Evolutionary conservation across 2,329 filamentous ascomycete species (phyloP), one percentile per base, ranked within the genome.

Genomic region (Aspergillus bombycis): DNA sequence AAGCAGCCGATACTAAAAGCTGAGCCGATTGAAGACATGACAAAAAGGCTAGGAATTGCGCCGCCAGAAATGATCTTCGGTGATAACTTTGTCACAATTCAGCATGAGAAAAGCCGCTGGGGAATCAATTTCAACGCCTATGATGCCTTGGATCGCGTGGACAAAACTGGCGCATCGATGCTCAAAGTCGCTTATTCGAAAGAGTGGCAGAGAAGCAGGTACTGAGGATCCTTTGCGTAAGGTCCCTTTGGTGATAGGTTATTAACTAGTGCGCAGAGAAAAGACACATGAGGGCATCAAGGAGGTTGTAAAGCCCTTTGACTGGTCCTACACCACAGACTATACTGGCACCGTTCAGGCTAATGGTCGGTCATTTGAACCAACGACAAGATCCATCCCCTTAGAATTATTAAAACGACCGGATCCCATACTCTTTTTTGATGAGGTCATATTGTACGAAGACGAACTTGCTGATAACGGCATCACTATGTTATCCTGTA

Each of bases 1-100:
- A 97, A 97, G 82, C 89, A 95, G 57, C 95, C 95, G 66, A 99
- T 99, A 78, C 91, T 96, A 71, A 97, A 97, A 79, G 89, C 94
- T 53, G 91, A 86, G 7, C 91, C 93, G 57, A 98, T 99, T 74
- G 93, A 97, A 74, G 87, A 87, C 43, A 92, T 99, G 88, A 89
- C 89, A 46, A 84, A 85, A 62, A 88, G 86, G 66, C 85, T 99
- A 60, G 89, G 89, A 34, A 97, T 99, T 74, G 89, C 94, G 21
- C 88, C 94, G 46, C 95, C 95, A 10, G 95, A 99, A 82, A 99
- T 99, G 95, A 99, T 99, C 68, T 99, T 99, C 75, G 95, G 95
- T 65, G 94, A 99, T 82, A 99, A 99, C 78, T 82, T 91, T 62
- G 89, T 96, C 46, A 81, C 87, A 8, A 85, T 99, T 64, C 83